Base-by-base conservation (phyloP, 371 early-diverging fungal species). In the Entomophthora muscae region DNA sequence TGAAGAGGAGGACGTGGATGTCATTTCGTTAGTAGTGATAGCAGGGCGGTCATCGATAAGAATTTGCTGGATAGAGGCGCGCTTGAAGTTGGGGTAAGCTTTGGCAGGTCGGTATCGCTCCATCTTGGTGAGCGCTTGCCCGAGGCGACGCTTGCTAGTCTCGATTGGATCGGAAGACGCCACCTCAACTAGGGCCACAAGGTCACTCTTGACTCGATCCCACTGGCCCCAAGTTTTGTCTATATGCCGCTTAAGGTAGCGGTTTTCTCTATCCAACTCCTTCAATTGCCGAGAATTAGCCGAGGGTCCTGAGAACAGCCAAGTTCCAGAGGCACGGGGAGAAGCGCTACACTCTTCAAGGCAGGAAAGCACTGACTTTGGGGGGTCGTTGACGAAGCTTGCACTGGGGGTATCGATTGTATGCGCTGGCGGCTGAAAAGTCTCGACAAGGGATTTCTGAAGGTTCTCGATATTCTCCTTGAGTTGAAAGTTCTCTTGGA, bases 221-320 rank as follows among this genome's bases (percentile, higher is more conserved):
- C 58, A 58, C 30, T 58, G 58, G 13, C 3, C 21, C 58, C 58
- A 58, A 28, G 58, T 58, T 30, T 58, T 58, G 21, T 58, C 58
- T 5, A 58, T 58, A n/a, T 58, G 24, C 3, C 58, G 24, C 30
- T 58, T 58, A 2, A 58, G 22, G 26, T 58, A 58, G 7, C 30
- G 24, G 27, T n/a, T 58, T n/a, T 58, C 58, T n/a, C 28, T 27
- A 3, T 58, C 58, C 30, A 58, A n/a, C 30, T 58, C 58, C 30
- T 58, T 58, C 3, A 58, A 17, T 12, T 24, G 17, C 30, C 30
- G 24, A 2, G 22, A 7, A n/a, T 58, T 58, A 7, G 17, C 17
- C 30, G 22, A 21, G 30, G 17, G 17, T 13, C 21, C 21, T 28
- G 24, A 17, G 28, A 24, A 24, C 28, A 55, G 10, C 28, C 22